Evolutionary conservation across 2,329 filamentous ascomycete species (phyloP).

Genomic region (Trichoderma guizhouense): DNA sequence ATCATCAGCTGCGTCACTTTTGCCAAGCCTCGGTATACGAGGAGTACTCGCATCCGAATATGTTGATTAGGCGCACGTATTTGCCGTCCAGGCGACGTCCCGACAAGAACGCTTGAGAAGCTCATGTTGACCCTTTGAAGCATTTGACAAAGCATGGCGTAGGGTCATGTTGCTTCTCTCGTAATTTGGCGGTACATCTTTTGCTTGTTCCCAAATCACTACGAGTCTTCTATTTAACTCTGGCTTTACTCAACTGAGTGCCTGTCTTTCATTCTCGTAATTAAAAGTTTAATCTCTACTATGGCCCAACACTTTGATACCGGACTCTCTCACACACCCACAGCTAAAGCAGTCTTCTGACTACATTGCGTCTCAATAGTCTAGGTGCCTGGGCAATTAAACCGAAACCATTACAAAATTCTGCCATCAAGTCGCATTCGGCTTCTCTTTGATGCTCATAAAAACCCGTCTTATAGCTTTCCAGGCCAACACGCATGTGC

Average conservation of each 20-base stretch:
- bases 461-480: background rate
- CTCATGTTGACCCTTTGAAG: background rate
- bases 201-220: no score
- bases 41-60: background rate
- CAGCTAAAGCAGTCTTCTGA: background rate
- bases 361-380: background rate
- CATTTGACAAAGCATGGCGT: background rate
- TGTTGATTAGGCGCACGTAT: background rate
- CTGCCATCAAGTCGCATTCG: background rate
- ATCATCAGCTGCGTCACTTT: background rate
- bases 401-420: background rate
- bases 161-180: background rate
- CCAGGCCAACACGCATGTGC: conserved; percentile 4
- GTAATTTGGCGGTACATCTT: background rate
- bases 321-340: background rate
- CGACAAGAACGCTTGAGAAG: background rate
- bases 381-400: background rate
- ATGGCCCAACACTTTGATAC: background rate
- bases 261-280: background rate
- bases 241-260: background rate
- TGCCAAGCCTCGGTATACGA: background rate
- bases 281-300: background rate
- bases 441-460: background rate
- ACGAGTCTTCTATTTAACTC: background rate
- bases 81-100: background rate